Evolutionary conservation across 2,329 filamentous ascomycete genomes (phyloP), one percentile per base, ranked within the genome.

Genomic region (Aspergillus luchuensis): DNA sequence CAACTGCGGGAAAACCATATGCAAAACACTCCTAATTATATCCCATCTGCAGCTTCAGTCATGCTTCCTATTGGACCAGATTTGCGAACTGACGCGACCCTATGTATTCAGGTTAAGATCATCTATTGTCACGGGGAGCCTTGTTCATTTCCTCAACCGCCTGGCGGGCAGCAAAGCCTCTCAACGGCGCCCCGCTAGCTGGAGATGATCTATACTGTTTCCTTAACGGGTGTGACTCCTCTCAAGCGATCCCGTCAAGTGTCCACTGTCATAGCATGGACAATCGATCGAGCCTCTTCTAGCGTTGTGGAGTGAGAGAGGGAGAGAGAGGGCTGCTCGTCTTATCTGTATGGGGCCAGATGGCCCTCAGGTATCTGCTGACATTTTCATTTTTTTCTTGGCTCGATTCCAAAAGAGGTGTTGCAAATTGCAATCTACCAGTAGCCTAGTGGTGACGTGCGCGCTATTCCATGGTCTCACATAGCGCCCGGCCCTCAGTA

Each of bases 221-320:
- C 30, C 25, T 28, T 19, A 19, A 17, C 47, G 25, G 47, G 47
- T 5, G 25, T 17, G 15, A 8, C 47, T 17, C n/a, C 2, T 33
- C 47, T 13, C 47, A 50, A 50, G 25, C 25, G 45, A 49, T 30
- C 45, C 45, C 45, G 45, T 23, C 23, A 15, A 23, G 39, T 55
- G n/a, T 30, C 25, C 53, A 45, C 53, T 47, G 39, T 56, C 39
- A 56, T 47, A 47, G 39, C 39, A 55, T 21, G 13, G 53, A 39
- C 25, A 28, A 47, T 47, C 39, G 53, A 47, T 47, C 33, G 53
- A 25, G 53, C 36, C 25, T 50, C 25, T 28, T 30, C 47, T 50
- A 50, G 47, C 30, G 25, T 11, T 8, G 28, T 50, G 47, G 47
- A 50, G 47, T 3, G 30, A 5, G 30, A 33, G 30, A 4, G 28